phyloP scores from a whole-genome alignment of 2,329 filamentous ascomycete species.

The Ophiostoma ulmi region DNA sequence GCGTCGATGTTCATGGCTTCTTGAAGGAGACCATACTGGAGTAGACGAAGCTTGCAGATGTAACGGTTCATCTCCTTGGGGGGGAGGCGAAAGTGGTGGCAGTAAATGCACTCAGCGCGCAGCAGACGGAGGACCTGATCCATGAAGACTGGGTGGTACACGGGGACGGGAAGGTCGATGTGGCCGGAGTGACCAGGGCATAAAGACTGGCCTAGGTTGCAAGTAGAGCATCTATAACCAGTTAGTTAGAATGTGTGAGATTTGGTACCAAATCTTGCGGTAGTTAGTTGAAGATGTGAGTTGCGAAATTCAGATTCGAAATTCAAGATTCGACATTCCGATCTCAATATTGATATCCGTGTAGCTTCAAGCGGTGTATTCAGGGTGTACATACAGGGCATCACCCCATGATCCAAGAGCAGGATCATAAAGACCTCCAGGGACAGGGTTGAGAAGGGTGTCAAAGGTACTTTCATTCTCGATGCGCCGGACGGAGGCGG shows the following conservation, averaged over 20 bases:
- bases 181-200: constrained; percentile 94
- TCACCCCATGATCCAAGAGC: constrained; percentile 88
- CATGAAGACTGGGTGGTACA: constrained; percentile 96
- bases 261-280: background rate
- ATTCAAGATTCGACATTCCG: background rate
- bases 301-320: background rate
- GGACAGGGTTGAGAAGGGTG: constrained; percentile 79
- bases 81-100: constrained; percentile 77
- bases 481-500: constrained; percentile 88
- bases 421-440: constrained; percentile 86
- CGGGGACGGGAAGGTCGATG: constrained; percentile 85
- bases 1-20: constrained; percentile 58
- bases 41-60: constrained; percentile 74
- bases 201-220: constrained; percentile 71
- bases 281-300: background rate
- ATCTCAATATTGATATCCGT: background rate
- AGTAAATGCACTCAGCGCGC: constrained; percentile 84
- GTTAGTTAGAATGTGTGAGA: background rate
- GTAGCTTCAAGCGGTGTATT: background rate
- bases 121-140: constrained; percentile 83
- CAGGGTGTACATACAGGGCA: constrained; percentile 56
- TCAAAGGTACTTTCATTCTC: constrained; percentile 94
- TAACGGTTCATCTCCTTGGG: constrained; percentile 71
- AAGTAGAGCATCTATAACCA: constrained; percentile 73
- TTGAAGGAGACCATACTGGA: constrained; percentile 75